Base-by-base conservation (phyloP, 73 alveolate species). In the Symbiodinium natans region DNA sequence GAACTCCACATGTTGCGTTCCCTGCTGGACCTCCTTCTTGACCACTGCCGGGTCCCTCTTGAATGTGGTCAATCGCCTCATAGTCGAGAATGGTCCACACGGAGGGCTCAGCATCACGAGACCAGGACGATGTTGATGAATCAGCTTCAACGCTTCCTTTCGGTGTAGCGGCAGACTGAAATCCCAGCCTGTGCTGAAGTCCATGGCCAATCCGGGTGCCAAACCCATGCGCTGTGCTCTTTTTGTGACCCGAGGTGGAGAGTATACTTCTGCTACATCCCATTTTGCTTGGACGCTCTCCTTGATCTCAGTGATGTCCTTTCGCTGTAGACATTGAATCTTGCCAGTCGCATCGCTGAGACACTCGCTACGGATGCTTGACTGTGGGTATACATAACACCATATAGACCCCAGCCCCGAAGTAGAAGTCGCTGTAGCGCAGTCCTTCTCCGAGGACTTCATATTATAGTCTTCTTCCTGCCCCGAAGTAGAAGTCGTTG, bases 101-200 rank as follows among this genome's bases (percentile, higher is more conserved):
- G 80, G 80, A 10, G 93, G 82, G 4, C 82, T 3, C 38, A 85
- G 52, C 6, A 48, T 9, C 39, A 85, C 0, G 23, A 85, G 10
- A 0, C 82, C 93, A 0, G 93, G 93, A 15, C 23, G 42, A 3
- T 0, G 54, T 13, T 0, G 3, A 1, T 21, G 36, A 27, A 85
- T 36, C 8, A 10, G 54, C 38, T 2, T 10, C 23, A 25, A 36
- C 1, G 93, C 54, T n/a, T 33, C 42, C 2, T 9, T 9, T 0
- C 93, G 77, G 15, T 48, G 48, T 0, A 29, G 54, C 1, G 54
- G 23, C 0, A 17, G 13, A 0, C 56, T 36, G 4, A 85, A 85
- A 38, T 85, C 52, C 39, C 38, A 85, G 82, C 82, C 93, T 1
- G 82, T 85, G 25, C 25, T 13, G 17, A 85, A n/a, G 52, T 85